Evolutionary conservation across 2,329 filamentous ascomycete species (phyloP).

Genomic region (Xylariaceae sp.): DNA sequence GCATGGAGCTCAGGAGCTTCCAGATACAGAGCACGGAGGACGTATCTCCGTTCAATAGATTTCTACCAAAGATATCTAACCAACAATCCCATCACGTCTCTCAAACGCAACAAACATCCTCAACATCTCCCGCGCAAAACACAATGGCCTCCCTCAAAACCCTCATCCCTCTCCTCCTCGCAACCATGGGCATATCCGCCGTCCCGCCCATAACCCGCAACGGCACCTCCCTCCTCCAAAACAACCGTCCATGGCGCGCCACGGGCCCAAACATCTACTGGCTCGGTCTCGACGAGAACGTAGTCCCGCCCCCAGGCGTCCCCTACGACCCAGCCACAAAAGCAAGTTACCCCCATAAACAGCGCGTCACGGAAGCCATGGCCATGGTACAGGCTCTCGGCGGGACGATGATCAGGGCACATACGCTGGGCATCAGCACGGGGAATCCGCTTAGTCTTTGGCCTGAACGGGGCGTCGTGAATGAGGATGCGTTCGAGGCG

Average conservation of each 20-base stretch:
- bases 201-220: conserved; percentile 34
- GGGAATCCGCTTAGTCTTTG: conserved; percentile 45
- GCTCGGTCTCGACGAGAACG: conserved; percentile 47
- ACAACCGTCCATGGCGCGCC: conserved; percentile 39
- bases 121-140: background rate
- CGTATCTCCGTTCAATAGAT: no score
- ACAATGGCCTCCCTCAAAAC: conserved; percentile 17
- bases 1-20: no score
- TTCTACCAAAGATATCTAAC: no score
- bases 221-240: conserved; percentile 34
- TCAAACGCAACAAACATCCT: no score
- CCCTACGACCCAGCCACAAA: conserved; percentile 42
- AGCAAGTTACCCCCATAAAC: conserved; percentile 43
- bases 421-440: conserved; percentile 43
- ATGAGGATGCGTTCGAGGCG: conserved; percentile 40
- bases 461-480: conserved; percentile 37
- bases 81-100: no score
- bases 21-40: no score
- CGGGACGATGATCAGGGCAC: conserved; percentile 41
- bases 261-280: conserved; percentile 47
- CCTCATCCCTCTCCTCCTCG: conserved; percentile 16
- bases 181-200: conserved; percentile 13
- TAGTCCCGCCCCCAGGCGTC: conserved; percentile 38
- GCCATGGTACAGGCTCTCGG: conserved; percentile 41
- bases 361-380: conserved; percentile 43